Conservation (phyloP, 2,329 filamentous ascomycete species). For the Sordariomycetes sp. region DNA sequence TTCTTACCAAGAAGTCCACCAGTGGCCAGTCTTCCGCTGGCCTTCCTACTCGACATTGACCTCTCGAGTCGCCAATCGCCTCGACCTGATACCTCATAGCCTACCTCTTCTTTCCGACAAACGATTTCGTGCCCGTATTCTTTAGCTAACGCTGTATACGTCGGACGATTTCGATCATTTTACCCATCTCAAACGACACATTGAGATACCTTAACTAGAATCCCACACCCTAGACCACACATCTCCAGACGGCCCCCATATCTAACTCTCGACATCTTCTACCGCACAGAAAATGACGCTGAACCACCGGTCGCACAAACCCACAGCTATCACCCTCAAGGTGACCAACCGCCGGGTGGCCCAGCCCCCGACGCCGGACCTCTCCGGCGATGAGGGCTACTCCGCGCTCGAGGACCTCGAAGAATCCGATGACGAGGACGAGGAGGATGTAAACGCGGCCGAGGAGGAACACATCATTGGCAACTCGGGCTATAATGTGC, state of each 20-base stretch:
- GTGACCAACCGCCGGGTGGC: slow-evolving; percentile 31
- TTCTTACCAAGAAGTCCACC: slow-evolving; percentile 4
- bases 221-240: not conserved
- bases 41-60: not conserved
- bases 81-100: no score
- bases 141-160: not conserved
- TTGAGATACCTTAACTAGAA: not conserved
- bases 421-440: slow-evolving; percentile 65
- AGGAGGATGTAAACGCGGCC: slow-evolving; percentile 62
- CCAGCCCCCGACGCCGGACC: slow-evolving; percentile 37
- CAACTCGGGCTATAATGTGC: slow-evolving; percentile 23
- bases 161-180: not conserved
- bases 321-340: slow-evolving; percentile 27
- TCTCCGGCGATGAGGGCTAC: slow-evolving; percentile 59
- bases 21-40: slow-evolving; percentile 1
- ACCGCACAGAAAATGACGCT: slow-evolving; percentile 27
- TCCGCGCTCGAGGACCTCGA: slow-evolving; percentile 68
- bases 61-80: not conserved
- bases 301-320: slow-evolving; percentile 35
- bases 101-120: not conserved
- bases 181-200: not conserved
- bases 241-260: not conserved
- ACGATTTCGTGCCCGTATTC: not conserved
- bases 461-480: slow-evolving; percentile 65
- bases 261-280: not conserved